Base-by-base conservation (phyloP, 75 land plant species). In the Cupressus sempervirens region DNA sequence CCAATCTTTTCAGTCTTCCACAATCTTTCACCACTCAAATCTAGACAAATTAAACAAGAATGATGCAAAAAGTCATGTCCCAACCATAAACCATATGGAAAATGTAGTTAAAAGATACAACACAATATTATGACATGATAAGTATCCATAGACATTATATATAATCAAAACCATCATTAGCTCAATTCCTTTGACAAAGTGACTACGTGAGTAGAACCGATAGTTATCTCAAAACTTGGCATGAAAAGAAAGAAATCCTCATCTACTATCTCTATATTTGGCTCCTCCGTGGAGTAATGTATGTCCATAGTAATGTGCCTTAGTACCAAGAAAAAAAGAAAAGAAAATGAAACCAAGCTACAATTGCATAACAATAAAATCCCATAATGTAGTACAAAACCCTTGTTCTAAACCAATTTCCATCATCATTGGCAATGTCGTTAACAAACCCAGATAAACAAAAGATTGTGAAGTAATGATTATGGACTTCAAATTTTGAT, bases 11-110 rank as follows among this genome's bases (percentile, higher is more conserved):
- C n/a, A n/a, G n/a, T n/a, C n/a, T n/a, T n/a, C n/a, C n/a, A n/a
- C n/a, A n/a, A n/a, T n/a, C n/a, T n/a, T n/a, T n/a, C n/a, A n/a
- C n/a, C n/a, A n/a, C n/a, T n/a, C n/a, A n/a, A n/a, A n/a, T n/a
- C n/a, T n/a, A 80, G 99, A 98, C 12, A 98, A 98, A 85, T 98
- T 98, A 91, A 98, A 98, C 32, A 98, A 80, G 86, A 96, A 98
- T 40, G 99, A 98, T 72, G 97, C 99, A 91, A 98, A 98, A 35
- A 98, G 91, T 97, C 99, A 98, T 13, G 97, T 94, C 32, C 89
- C 92, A 73, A 98, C 99, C 86, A 98, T 87, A 84, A 98, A 98
- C 99, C 99, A 98, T 94, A 96, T 92, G 15, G 99, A 98, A 82
- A 90, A 92, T 16, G 97, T 96, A 73, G 96, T 88, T 56, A 98